Percentiles rank a stretch among this genome's conserved stretches.
phyloP scores from a whole-genome alignment of 345 rosid species.

The Eucalyptus marginata region DNA sequence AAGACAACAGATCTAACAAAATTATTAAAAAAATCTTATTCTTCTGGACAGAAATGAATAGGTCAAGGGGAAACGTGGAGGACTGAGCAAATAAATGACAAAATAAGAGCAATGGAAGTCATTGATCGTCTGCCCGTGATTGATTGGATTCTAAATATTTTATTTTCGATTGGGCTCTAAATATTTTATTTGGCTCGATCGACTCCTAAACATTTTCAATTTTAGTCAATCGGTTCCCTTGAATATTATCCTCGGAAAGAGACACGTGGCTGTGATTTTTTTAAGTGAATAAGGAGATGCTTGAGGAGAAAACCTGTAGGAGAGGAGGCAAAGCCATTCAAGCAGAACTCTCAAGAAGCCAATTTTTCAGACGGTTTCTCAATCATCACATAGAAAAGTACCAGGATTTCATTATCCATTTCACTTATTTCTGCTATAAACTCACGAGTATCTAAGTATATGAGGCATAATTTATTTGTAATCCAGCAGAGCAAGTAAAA shows the following conservation, averaged over 20 bases:
- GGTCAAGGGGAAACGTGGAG: background rate
- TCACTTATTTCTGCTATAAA: background rate
- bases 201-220: background rate
- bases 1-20: too few species aligned
- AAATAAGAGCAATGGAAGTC: too few species aligned
- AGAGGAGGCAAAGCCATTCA: background rate
- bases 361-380: background rate
- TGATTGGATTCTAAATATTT: too few species aligned
- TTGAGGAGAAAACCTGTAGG: background rate
- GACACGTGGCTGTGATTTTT: background rate
- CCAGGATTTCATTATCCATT: background rate
- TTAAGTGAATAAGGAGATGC: rapidly evolving
- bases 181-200: background rate
- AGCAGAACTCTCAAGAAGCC: background rate
- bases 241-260: background rate
- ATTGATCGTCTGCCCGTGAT: rapidly evolving
- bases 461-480: background rate
- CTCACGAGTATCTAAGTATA: background rate
- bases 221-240: background rate
- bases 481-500: background rate
- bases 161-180: background rate
- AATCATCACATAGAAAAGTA: background rate
- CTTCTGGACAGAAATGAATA: rapidly evolving
- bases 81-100: too few species aligned
- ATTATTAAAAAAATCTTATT: background rate